These are phyloP conservation scores for Diaporthe sp. DNA, from an alignment of 2,329 filamentous ascomycete genomes.

Conservation along the genomic window DNA sequence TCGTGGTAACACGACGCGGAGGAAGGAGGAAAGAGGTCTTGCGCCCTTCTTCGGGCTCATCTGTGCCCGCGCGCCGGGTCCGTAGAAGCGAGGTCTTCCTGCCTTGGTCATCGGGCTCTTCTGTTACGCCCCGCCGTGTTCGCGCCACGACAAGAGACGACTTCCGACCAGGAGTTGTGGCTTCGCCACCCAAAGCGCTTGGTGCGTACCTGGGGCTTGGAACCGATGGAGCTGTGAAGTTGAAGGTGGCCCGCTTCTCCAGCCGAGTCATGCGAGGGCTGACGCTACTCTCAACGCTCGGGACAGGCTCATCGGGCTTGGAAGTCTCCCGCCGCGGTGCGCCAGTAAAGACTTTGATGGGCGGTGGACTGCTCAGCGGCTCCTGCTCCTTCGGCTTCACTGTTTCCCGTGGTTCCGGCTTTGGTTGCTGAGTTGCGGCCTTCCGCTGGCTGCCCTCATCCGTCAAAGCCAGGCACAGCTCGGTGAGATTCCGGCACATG, in stretches of 20 bases:
- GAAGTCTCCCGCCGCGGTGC: conserved; percentile 57
- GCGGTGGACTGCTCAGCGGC: conserved; percentile 59
- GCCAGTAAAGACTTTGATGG: conserved; percentile 57
- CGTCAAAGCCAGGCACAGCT: conserved; percentile 88
- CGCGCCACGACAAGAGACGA: conserved; percentile 64
- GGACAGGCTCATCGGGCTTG: conserved; percentile 55
- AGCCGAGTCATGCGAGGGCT: conserved; percentile 65
- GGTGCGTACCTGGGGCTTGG: conserved; percentile 59
- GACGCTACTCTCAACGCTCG: conserved; percentile 53
- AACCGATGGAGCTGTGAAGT: conserved; percentile 50
- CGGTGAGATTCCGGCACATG: conserved; percentile 92
- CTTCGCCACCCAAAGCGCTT: conserved; percentile 50
- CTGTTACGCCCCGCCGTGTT: conserved; percentile 62
- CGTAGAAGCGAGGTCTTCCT: conserved; percentile 64
- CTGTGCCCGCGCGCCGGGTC: conserved; percentile 60
- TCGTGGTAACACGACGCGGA: conserved; percentile 58
- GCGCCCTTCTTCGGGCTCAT: conserved; percentile 64
- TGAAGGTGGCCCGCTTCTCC: conserved; percentile 66
- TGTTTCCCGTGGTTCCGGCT: conserved; percentile 43
- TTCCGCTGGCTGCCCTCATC: conserved; percentile 65
- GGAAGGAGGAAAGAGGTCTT: conserved; percentile 61
- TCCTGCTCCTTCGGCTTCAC: conserved; percentile 41
- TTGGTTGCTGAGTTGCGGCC: conserved; percentile 43
- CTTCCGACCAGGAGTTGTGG: conserved; percentile 58
- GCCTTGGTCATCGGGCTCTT: conserved; percentile 60